Conservation (phyloP, 768 basidiomycete species). For the Tulasnella sp. region DNA sequence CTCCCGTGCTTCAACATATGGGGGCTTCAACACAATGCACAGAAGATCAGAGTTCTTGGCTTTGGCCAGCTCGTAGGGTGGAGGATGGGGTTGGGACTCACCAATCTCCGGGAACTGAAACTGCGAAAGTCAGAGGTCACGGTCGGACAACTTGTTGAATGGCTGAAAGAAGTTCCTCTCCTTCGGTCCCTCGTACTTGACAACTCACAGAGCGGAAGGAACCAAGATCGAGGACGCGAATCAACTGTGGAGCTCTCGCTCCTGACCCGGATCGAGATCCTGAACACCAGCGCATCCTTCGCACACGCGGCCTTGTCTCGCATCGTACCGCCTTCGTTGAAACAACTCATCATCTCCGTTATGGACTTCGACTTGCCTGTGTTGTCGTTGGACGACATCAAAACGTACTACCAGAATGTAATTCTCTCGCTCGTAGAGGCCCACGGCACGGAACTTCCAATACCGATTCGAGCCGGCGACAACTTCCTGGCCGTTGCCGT, state of each 20-base stretch:
- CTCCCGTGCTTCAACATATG: not conserved
- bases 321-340: not conserved
- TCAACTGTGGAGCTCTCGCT: not conserved
- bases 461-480: not conserved
- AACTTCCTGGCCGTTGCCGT: not conserved
- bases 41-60: not conserved
- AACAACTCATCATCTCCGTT: not conserved
- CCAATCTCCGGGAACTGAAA: not conserved
- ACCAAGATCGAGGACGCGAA: not conserved
- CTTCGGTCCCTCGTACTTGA: not conserved
- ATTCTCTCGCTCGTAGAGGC: not conserved
- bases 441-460: not conserved
- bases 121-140: not conserved
- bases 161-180: not conserved
- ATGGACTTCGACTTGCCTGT: not conserved
- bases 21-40: not conserved
- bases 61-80: not conserved
- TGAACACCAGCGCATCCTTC: not conserved
- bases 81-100: not conserved
- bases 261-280: not conserved
- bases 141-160: not conserved
- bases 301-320: not conserved
- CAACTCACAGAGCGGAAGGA: not conserved
- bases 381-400: not conserved
- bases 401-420: not conserved